A percentile compares a stretch with the other conserved stretches of the same genome.
phyloP scores from a whole-genome alignment of 2,329 filamentous ascomycete species.

The Ascocoryne sarcoides region DNA sequence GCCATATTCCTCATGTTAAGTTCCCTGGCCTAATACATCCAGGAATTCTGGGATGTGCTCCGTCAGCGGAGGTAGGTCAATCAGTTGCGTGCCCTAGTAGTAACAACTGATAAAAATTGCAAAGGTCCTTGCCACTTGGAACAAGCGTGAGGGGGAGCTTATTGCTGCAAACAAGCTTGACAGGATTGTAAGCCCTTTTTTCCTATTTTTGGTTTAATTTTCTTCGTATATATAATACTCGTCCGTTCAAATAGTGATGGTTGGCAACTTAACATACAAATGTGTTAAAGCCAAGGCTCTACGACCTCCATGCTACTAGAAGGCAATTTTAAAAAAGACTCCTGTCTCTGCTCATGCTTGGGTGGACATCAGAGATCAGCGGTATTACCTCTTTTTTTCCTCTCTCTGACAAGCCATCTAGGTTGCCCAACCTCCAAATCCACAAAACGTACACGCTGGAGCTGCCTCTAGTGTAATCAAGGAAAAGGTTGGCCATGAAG shows the following conservation, averaged over 20 bases:
- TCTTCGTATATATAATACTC: no score
- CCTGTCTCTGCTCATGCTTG: no score
- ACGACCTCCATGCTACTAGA: no score
- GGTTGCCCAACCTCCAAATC: slow-evolving; percentile 67
- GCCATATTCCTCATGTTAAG: slow-evolving; percentile 79
- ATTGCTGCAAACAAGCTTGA: slow-evolving; percentile 59
- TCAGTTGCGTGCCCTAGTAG: not conserved
- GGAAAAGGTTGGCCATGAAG: slow-evolving; percentile 63
- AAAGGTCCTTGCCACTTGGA: slow-evolving; percentile 68
- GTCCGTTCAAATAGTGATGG: no score
- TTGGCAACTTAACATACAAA: no score
- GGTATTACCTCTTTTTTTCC: no score
- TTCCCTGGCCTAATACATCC: slow-evolving; percentile 88
- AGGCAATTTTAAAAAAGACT: no score
- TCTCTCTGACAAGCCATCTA: no score
- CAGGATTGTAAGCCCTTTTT: slow-evolving; percentile 39
- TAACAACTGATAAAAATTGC: not conserved
- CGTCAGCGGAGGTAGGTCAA: slow-evolving; percentile 43
- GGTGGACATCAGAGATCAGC: no score
- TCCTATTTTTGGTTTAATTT: no score
- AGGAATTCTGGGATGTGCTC: slow-evolving; percentile 83
- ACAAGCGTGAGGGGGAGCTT: slow-evolving; percentile 70
- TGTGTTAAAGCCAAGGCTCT: no score
- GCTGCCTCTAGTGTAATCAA: slow-evolving; percentile 47
- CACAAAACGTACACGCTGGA: slow-evolving; percentile 66